Base-by-base conservation (phyloP, 306 rosid species). In the Cyclanthera cordifolia region DNA sequence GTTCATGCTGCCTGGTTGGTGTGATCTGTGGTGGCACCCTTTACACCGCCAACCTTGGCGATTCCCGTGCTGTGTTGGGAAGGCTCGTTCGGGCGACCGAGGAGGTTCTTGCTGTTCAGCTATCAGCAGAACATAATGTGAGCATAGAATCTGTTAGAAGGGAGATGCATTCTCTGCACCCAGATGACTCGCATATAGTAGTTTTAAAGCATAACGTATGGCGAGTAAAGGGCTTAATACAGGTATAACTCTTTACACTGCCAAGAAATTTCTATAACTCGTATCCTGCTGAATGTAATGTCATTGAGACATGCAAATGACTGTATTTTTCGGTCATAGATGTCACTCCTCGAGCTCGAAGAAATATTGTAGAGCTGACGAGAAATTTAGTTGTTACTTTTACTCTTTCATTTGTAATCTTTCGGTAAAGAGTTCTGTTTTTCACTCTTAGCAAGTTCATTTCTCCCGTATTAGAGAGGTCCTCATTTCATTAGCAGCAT, bases 141-240 rank as follows among this genome's bases (percentile, higher is more conserved):
- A 77, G 77, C 71, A 84, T 85, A 73, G 96, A 91, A 65, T 84
- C 97, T 69, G 95, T 91, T 79, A 75, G 97, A 81, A 88, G 78
- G 73, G 97, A 91, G 88, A 87, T 91, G 97, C 86, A 83, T 73
- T 85, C 96, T 73, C 66, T 82, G 87, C 97, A 91, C 79, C 96
- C 97, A 0, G 96, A 91, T 63, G 97, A 91, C 82, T 73, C 96
- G 0, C 83, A 73, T 14, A 88, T 91, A 1, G 97, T 91, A 70
- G 95, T 91, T 72, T 81, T 88, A 34, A 91, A 88, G 86, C 97
- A 88, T 75, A 91, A 91, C 46, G 97, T 91, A 19, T 91, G 97
- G 97, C 97, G 97, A 12, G 97, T 88, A 75, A 91, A 91, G 84
- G 97, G 97, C 72, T 80, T 91, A 71, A 88, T 91, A 79, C 97